Evolutionary conservation across 1,284 basidiomycete species (phyloP), one percentile per base, ranked within the genome.

Genomic region (Thecaphora thlaspeos): DNA sequence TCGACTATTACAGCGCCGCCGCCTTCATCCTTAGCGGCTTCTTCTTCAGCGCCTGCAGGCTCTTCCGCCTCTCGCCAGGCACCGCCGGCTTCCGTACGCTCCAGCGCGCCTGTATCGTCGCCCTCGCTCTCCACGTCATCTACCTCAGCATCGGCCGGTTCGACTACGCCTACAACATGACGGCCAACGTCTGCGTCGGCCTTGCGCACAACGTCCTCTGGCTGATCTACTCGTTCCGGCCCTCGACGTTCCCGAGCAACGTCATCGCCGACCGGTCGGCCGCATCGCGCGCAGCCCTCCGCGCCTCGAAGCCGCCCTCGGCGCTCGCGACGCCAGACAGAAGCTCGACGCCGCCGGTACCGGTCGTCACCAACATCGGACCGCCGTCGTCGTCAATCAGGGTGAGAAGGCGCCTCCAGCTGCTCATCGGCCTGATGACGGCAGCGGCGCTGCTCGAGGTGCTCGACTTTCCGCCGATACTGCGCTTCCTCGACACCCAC

Each of bases 1-100:
- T 93, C 68, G 94, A 98, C 77, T 98, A 98, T 79, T 96, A 97
- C 77, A 90, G 89, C 7, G 95, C 95, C 2, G 92, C 88, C 0
- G 80, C 89, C 22, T 87, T 74, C 40, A 73, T 79, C 46, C 59
- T 80, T 86, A 88, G 88, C 75, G 87, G 88, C 60, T 80, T 95
- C 42, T 91, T 92, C 75, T 80, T 78, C 28, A 75, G 68, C 11
- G 46, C 74, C 21, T 61, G 71, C 32, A 63, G 80, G n/a, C 52
- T 79, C n/a, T 64, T 68, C 28, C 68, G 75, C 21, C 51, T 78
- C 19, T 70, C 55, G 1, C 71, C 73, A 7, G 58, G 55, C 22
- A 40, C 51, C 38, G 41, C 37, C 2, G 36, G 49, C 1, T 77
- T 71, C 36, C 39, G 46, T 3, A 45, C 66, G 11, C 49, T 71